Base-by-base conservation (phyloP, 2,329 filamentous ascomycete genomes). In the Fonsecaea monophora region DNA sequence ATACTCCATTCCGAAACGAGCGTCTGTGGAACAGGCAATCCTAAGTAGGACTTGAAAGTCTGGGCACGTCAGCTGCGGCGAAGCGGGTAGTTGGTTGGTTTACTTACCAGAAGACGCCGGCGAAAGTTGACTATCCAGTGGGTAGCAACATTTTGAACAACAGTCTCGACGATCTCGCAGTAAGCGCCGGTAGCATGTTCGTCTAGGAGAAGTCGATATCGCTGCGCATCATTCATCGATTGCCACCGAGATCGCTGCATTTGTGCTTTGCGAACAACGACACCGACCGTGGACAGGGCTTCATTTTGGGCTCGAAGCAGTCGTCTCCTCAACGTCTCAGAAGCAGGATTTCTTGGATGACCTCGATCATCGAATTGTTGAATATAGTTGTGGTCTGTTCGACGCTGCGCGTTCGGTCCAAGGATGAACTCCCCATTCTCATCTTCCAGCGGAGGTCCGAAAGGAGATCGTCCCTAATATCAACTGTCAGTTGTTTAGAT, bases 301-400 rank as follows among this genome's bases (percentile, higher is more conserved):
- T 84, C 82, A 75, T 84, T 84, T 68, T 83, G 82, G 0, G 82
- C 82, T 72, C 80, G 78, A 58, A 79, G 75, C 7, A 83, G 77
- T 58, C 78, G 76, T 48, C 78, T 77, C 9, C 77, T 77, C 34
- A 79, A 72, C 12, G 69, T 68, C 66, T 78, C 79, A 6, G 82
- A 82, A 37, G 75, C 76, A 3, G 76, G 74, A 68, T 83, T 83
- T 35, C 79, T 75, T 37, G 82, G 81, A 74, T 82, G 81, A 3
- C 82, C 82, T 62, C 80, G 76, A 58, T 77, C 75, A 72, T 84
- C 81, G 73, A 82, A 84, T 50, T 80, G 77, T 68, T 84, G 82
- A 55, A 80, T 74, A 72, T 83, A 82, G n/a, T 73, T 74, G 59
- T 79, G 79, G 37, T 77, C 74, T 71, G 78, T 73, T n/a, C 76